Evolutionary conservation across 768 basidiomycete genomes (phyloP), one percentile per base, ranked within the genome.

Genomic region (Tricholoma terreum): DNA sequence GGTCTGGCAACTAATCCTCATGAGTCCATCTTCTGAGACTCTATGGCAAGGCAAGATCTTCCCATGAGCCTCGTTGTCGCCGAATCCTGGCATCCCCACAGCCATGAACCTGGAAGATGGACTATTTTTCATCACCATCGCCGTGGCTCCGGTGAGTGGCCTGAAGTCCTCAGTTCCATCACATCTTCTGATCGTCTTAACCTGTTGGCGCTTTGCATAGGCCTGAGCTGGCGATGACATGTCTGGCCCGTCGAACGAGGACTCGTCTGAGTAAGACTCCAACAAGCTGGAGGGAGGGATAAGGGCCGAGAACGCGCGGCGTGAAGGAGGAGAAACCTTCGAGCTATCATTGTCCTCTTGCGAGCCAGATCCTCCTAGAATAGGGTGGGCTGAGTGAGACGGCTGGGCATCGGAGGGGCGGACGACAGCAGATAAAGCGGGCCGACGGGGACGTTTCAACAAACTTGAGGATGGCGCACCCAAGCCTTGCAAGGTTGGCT

Each of bases 11-110:
- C 80, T 87, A 59, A 99, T 90, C 63, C 97, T 84, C 86, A 98
- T 96, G 52, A 99, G 70, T 3, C 97, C 96, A 66, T 99, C 97
- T 67, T 98, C 95, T 45, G 87, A 86, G 49, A 97, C 95, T 51
- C 89, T 84, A 68, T 93, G 89, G 72, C 97, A 99, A 31, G 95
- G 95, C 58, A 99, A 71, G 62, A 95, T 84, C 75, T 98, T 99
- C 36, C 96, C 96, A 58, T 86, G 79, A 36, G 90, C 85, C 70
- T 99, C 97, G 65, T 94, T 94, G 63, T 94, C 93, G 14, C 95
- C 90, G 71, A 95, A 97, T 0, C 94, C 89, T 51, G 90, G 87
- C 52, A 93, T 71, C 43, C 87, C 91, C 22, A 80, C 79, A 22
- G 78, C 74, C 71, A 82, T 73, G 52, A 79, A 81, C 58, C 81